A percentile compares a stretch with the other conserved stretches of the same genome.
These are phyloP conservation scores for Parietichytrium sp. DNA, from an alignment of 108 stramenopile genomes.

Conservation along the genomic window DNA sequence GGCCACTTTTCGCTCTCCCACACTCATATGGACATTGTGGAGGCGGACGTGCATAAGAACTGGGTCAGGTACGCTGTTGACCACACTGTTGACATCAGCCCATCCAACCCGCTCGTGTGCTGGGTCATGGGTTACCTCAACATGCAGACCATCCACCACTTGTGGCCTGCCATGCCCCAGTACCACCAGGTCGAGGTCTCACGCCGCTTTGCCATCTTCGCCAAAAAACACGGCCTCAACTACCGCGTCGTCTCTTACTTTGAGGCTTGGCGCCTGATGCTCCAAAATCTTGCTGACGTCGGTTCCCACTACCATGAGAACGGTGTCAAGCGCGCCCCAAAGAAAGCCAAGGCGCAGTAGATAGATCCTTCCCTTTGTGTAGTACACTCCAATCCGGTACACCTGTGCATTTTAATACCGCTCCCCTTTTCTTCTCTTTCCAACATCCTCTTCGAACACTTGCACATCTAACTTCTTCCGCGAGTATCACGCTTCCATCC, in stretches of 20 bases:
- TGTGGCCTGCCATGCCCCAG: conserved; percentile 92
- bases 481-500: no score
- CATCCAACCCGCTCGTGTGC: conserved; percentile 80
- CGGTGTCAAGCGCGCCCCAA: no score
- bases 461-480: no score
- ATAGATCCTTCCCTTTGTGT: no score
- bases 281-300: not conserved
- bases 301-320: not conserved
- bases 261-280: not conserved
- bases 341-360: no score
- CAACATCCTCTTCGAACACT: no score
- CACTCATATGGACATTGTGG: conserved; percentile 41
- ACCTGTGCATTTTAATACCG: no score
- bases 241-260: conserved; percentile 54
- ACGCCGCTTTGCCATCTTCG: conserved; percentile 82
- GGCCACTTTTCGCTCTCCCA: conserved; percentile 45
- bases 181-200: conserved; percentile 85
- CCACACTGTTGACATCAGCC: conserved; percentile 58
- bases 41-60: conserved; percentile 37
- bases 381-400: no score
- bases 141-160: conserved; percentile 97
- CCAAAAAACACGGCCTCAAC: conserved; percentile 92
- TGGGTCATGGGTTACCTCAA: conserved; percentile 98
- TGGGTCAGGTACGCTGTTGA: conserved; percentile 45
- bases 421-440: no score